These are phyloP conservation scores for Calamus simplicifolius DNA, from an alignment of 176 grass and related monocot genomes.

Conservation along the genomic window DNA sequence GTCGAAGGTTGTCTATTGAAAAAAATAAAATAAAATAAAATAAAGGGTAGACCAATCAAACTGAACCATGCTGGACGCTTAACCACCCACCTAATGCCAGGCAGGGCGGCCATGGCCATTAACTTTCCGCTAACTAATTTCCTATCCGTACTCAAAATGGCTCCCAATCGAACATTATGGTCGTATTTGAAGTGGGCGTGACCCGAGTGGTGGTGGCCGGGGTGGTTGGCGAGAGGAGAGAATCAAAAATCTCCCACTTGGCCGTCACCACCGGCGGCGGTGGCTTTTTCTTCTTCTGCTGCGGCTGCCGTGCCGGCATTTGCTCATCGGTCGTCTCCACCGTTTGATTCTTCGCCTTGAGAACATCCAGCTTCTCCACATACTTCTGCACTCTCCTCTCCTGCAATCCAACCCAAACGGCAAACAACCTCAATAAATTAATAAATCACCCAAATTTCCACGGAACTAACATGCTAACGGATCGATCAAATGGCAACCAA, in stretches of 20 bases:
- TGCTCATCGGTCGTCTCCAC: slow-evolving; percentile 27
- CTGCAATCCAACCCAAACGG: slow-evolving; percentile 16
- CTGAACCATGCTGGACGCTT: too few relatives aligned
- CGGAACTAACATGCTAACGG: too few relatives aligned
- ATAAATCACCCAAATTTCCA: too few relatives aligned
- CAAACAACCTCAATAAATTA: too few relatives aligned
- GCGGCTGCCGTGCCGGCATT: slow-evolving; percentile 2
- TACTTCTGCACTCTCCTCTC: slow-evolving; percentile 86
- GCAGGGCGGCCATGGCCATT: too few relatives aligned
- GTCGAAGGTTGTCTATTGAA: too few relatives aligned
- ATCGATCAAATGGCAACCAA: too few relatives aligned
- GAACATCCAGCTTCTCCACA: slow-evolving; percentile 71
- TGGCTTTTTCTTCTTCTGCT: neutral
- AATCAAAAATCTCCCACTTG: slow-evolving; percentile 78
- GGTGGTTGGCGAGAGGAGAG: slow-evolving; percentile 58
- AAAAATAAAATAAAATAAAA: too few relatives aligned
- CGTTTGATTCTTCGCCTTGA: slow-evolving; percentile 48
- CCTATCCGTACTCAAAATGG: slow-evolving; percentile 25
- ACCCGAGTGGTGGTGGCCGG: slow-evolving; percentile 33
- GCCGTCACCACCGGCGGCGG: slow-evolving; percentile 23
- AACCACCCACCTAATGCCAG: too few relatives aligned
- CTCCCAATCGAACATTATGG: slow-evolving; percentile 67
- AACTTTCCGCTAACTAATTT: too few relatives aligned
- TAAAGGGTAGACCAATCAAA: too few relatives aligned
- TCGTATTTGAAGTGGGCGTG: neutral